Percentiles rank a stretch among this genome's conserved stretches.
Conservation (phyloP, 179 eudicot species). For the Beta corolliflora region DNA sequence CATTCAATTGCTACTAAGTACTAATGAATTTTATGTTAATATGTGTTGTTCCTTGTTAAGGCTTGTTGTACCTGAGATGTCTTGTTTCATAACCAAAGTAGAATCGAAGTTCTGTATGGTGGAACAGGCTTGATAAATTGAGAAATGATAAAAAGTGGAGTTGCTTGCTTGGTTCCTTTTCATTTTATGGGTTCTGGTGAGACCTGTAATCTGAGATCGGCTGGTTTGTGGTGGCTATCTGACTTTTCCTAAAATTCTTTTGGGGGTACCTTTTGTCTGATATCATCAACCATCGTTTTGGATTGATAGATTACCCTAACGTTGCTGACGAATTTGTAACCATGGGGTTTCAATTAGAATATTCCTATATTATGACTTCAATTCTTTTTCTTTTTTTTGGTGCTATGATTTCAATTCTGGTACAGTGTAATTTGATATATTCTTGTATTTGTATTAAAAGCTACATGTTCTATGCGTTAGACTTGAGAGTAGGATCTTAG, state of each 20-base stretch:
- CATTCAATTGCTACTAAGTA: not conserved
- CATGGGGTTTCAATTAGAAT: not conserved
- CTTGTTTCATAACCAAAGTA: not conserved
- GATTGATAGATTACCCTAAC: not conserved
- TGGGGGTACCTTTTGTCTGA: not conserved
- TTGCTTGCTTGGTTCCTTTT: not conserved
- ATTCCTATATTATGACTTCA: not conserved
- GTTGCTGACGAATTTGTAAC: not conserved
- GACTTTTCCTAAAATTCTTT: not conserved
- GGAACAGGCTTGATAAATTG: not conserved
- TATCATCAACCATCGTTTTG: not conserved
- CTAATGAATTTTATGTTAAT: not conserved
- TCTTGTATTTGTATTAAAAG: not conserved
- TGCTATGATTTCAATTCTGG: too few species aligned
- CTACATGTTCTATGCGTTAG: not conserved
- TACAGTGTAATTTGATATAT: not conserved
- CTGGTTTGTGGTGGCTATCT: not conserved
- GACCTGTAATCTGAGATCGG: not conserved
- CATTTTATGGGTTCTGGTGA: slow-evolving; percentile 4
- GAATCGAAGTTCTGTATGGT: not conserved
- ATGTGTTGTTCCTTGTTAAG: not conserved
- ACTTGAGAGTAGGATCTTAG: not conserved
- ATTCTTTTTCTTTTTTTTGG: too few species aligned
- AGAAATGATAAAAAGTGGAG: not conserved
- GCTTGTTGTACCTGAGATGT: not conserved